Evolutionary conservation across 306 rosid species (phyloP), one percentile per base, ranked within the genome.

Genomic region (Vigna trinervia): DNA sequence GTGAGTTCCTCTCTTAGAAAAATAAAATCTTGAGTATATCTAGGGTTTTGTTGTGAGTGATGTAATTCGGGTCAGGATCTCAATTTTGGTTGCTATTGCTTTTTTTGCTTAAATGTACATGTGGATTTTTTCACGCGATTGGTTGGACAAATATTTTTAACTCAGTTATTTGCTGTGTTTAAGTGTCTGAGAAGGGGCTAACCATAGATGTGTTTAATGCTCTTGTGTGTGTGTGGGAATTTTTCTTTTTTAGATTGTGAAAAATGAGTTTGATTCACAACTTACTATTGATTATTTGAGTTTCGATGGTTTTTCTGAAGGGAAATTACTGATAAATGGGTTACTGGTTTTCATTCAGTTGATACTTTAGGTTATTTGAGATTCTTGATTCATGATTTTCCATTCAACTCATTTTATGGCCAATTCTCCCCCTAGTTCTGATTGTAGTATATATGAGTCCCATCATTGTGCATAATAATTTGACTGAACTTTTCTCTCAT

Each of bases 181-280:
- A 20, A 56, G 79, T 64, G 73, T 64, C 76, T 57, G 72, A 50
- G 47, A 61, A 56, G 14, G 26, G 77, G 11, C n/a, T 45, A 6
- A 3, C n/a, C 6, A 0, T 5, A 32, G 5, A 32, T 32, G 36
- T 4, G 36, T 32, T 32, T 32, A 6, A 5, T 17, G 11, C 7
- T 8, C 59, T 28, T n/a, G 43, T 12, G 56, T 52, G 56, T 52
- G 34, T 12, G 5, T 13, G 1, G 15, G 43, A 36, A 32, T 14
- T 30, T 41, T 47, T 39, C 4, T 69, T 59, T 6, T 19, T 38
- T 19, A 15, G 48, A n/a, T 46, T 72, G 60, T 64, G 32, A 1
- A 64, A 41, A 28, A 23, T 70, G 72, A 50, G 38, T 62, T 71
- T 26, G 41, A 52, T 11, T 63, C 11, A 22, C 54, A 6, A 22